Base-by-base conservation (phyloP, 2,329 filamentous ascomycete species). In the Ciborinia camelliae region DNA sequence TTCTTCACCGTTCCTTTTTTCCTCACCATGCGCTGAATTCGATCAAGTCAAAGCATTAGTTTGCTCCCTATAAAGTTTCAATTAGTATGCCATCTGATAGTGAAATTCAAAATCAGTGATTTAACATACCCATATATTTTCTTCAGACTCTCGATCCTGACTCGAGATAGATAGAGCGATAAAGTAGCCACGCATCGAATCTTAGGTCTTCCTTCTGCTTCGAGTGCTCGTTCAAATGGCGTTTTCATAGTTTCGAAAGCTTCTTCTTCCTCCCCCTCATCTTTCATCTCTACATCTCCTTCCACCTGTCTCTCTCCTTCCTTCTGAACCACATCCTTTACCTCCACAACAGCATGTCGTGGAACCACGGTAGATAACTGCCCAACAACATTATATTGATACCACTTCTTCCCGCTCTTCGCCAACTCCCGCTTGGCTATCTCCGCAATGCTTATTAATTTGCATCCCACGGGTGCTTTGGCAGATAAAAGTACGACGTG, bases 371-470 rank as follows among this genome's bases (percentile, higher is more conserved):
- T 60, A 30, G 62, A 63, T 47, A 58, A 30, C 14, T 58, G 39
- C 18, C 71, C 70, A 30, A 78, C 62, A 32, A 62, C 67, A 64
- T 72, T 75, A 68, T 79, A 79, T 63, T 78, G 75, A 65, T 72
- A 79, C 76, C 76, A 79, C 55, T 76, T 69, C 66, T 77, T 78
- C 4, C 79, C 79, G 48, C 78, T 75, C 59, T 80, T 79, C 39
- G 72, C 77, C 61, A 89, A 76, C 54, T 85, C 78, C 47, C 82
- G 78, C 74, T 89, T 88, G 64, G 81, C 81, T 45, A 90, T 86
- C 75, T 92, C 89, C 52, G 82, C 81, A 53, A 91, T 82, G 4
- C 84, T 88, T 70, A 91, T 84, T 71, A 91, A 79, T 75, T 92
- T 92, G 75, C 80, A 81, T 1, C 84, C 81, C 3, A 71, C 73